Conservation (phyloP, 768 basidiomycete genomes). For the Hericium rajendrae region DNA sequence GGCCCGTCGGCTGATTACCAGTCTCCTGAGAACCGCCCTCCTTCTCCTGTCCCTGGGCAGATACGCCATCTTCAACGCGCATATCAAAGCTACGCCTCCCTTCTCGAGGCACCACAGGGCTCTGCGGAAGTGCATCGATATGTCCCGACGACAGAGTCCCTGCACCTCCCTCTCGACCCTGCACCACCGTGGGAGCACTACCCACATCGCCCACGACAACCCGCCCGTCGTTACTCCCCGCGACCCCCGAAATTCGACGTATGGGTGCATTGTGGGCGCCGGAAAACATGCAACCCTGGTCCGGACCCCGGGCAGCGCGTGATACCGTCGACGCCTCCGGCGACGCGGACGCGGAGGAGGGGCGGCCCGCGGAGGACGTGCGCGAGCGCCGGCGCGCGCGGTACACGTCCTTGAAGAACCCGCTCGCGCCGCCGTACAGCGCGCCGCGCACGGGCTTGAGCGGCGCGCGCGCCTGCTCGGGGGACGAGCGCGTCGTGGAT, state of each 20-base stretch:
- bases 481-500: not conserved
- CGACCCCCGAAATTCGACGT: not conserved
- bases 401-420: conserved; percentile 8
- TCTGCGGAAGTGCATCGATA: too few species aligned
- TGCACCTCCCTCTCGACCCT: too few species aligned
- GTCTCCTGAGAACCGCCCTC: too few species aligned
- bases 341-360: not conserved
- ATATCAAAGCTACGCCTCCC: too few species aligned
- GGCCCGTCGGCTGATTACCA: too few species aligned
- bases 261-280: too few species aligned
- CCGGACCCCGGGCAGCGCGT: not conserved
- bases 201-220: not conserved
- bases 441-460: conserved; percentile 3
- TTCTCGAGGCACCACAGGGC: too few species aligned
- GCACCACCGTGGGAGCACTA: not conserved
- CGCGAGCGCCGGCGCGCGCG: not conserved
- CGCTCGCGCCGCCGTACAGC: conserved; percentile 6
- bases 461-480: not conserved
- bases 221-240: not conserved
- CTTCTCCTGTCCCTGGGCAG: too few species aligned
- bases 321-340: not conserved
- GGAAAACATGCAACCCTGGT: not conserved
- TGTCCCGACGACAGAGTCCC: too few species aligned
- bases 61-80: too few species aligned
- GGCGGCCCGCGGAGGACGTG: not conserved